phyloP scores from a whole-genome alignment of 106 monocot species.

The Dioscorea zingiberensis region DNA sequence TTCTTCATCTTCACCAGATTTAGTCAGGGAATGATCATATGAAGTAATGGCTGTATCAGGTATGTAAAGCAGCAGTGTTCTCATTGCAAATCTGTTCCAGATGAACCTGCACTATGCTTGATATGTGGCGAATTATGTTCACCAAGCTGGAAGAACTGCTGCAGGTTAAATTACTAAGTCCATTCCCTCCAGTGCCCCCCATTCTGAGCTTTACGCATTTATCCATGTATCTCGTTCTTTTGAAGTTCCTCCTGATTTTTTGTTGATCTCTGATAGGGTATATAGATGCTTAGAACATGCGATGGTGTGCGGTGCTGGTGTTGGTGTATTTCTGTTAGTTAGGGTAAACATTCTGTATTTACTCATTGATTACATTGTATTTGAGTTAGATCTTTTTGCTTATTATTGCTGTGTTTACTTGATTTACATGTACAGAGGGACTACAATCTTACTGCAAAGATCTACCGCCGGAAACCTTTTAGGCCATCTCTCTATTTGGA shows the following conservation, averaged over 20 bases:
- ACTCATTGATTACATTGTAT: too few relatives aligned
- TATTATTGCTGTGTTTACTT: conserved; percentile 2
- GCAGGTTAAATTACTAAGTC: background rate
- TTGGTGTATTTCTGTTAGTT: conserved; percentile 82
- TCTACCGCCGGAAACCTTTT: conserved; percentile 54
- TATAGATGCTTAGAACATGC: conserved; percentile 42
- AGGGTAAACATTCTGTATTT: conserved; percentile 41
- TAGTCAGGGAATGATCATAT: background rate
- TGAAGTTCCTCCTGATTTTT: background rate
- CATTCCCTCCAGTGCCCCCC: background rate
- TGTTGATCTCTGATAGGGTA: background rate
- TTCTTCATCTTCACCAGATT: background rate
- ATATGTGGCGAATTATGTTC: conserved; percentile 1
- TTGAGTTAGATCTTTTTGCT: background rate
- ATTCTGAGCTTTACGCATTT: background rate
- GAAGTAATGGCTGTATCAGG: background rate
- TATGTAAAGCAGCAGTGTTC: background rate
- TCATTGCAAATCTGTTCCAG: background rate
- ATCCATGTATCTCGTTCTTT: background rate
- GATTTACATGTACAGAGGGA: conserved; percentile 46
- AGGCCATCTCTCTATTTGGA: conserved; percentile 97
- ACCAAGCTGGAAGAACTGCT: background rate
- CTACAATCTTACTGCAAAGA: conserved; percentile 79
- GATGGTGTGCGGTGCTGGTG: conserved; percentile 68
- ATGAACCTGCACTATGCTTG: background rate